Conservation (phyloP, 176 grass and related monocot species). For the Carex littledalei region DNA sequence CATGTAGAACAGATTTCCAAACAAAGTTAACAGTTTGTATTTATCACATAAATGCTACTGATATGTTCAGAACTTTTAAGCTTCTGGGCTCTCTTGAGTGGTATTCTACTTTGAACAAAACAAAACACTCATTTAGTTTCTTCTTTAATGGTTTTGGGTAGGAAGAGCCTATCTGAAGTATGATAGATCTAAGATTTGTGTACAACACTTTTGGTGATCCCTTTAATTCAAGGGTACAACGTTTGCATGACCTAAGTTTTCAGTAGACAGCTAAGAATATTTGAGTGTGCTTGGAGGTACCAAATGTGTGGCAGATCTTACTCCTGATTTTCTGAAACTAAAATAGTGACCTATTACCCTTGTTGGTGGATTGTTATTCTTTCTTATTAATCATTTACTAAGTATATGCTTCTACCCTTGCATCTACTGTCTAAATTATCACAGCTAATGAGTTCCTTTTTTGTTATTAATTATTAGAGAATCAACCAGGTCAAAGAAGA, state of each 20-base stretch:
- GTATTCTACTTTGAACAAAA: background rate
- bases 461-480: slow-evolving; percentile 50
- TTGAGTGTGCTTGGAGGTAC: background rate
- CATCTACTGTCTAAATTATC: slow-evolving; percentile 5
- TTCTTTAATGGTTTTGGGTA: background rate
- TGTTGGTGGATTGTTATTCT: background rate
- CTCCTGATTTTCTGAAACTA: background rate
- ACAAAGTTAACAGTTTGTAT: background rate
- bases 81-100: background rate
- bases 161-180: background rate
- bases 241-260: background rate
- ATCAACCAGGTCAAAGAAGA: slow-evolving; percentile 34
- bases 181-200: background rate
- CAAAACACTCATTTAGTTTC: background rate
- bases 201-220: background rate
- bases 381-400: background rate
- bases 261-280: background rate
- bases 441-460: slow-evolving; percentile 12
- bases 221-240: background rate
- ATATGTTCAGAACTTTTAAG: background rate
- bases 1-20: background rate
- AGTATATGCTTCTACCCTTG: background rate
- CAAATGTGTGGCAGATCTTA: background rate
- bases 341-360: background rate
- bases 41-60: background rate